These are phyloP conservation scores for Scleromitrula shiraiana DNA, from an alignment of 2,329 filamentous ascomycete genomes.

Conservation along the genomic window DNA sequence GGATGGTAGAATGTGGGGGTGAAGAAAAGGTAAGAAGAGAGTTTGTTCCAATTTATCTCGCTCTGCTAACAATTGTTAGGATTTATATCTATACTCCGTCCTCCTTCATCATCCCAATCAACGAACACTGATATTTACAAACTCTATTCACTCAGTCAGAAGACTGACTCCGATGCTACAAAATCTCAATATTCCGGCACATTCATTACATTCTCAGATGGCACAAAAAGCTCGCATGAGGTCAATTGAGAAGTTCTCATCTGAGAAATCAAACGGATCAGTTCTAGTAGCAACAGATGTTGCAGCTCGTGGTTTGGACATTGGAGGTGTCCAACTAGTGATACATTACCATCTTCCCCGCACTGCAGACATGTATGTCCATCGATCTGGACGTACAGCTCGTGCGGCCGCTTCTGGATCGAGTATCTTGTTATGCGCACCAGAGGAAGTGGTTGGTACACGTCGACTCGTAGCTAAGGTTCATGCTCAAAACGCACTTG, in stretches of 20 bases:
- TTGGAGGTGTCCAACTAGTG: slow-evolving; percentile 79
- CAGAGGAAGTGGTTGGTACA: slow-evolving; percentile 83
- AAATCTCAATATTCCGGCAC: slow-evolving; percentile 67
- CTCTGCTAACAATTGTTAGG: slow-evolving; percentile 38
- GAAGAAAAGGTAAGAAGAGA: slow-evolving; percentile 86
- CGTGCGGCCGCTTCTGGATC: slow-evolving; percentile 70
- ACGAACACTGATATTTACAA: slow-evolving; percentile 85
- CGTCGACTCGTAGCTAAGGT: slow-evolving; percentile 81
- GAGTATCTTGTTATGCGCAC: slow-evolving; percentile 81
- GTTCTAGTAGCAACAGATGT: slow-evolving; percentile 91
- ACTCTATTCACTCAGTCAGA: slow-evolving; percentile 88
- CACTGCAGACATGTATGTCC: slow-evolving; percentile 87
- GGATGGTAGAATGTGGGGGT: slow-evolving; percentile 82
- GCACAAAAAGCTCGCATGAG: slow-evolving; percentile 90
- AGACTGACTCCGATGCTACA: slow-evolving; percentile 78
- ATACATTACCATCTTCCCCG: slow-evolving; percentile 94
- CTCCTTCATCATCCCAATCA: slow-evolving; percentile 74
- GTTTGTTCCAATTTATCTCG: slow-evolving; percentile 8
- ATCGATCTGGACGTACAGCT: slow-evolving; percentile 89
- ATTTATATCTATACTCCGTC: slow-evolving; percentile 86
- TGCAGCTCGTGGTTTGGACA: slow-evolving; percentile 87
- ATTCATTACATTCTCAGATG: slow-evolving; percentile 89
- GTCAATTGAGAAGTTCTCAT: slow-evolving; percentile 81
- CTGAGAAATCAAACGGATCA: slow-evolving; percentile 44
- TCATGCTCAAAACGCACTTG: slow-evolving; percentile 51